These are phyloP conservation scores for Penicillium robsamsonii DNA, from an alignment of 495 filamentous ascomycete species.

Conservation along the genomic window DNA sequence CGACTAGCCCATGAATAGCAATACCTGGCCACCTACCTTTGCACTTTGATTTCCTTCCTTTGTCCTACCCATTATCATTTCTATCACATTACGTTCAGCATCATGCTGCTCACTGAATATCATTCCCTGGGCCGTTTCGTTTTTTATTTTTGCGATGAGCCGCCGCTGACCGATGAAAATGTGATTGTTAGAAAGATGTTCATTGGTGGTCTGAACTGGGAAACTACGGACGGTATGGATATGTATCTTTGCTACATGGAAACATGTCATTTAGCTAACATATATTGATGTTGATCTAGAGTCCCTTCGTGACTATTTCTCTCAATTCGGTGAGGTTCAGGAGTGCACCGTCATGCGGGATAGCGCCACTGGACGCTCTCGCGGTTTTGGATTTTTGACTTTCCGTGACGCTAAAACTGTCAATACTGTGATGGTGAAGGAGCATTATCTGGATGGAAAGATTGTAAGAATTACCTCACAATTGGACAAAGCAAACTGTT, in stretches of 20 bases:
- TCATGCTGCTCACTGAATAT: neutral
- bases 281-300: slow-evolving; percentile 51
- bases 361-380: slow-evolving; percentile 85
- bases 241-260: slow-evolving; percentile 14
- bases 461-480: slow-evolving; percentile 64
- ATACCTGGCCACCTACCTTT: slow-evolving; percentile 19
- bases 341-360: slow-evolving; percentile 99
- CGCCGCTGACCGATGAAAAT: slow-evolving; percentile 21
- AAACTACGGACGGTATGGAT: slow-evolving; percentile 89
- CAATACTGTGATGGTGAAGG: slow-evolving; percentile 99
- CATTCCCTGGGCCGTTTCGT: neutral
- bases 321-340: slow-evolving; percentile 93
- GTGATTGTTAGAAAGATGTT: slow-evolving; percentile 85
- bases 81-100: neutral
- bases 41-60: neutral
- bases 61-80: neutral
- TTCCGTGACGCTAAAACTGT: slow-evolving; percentile 97
- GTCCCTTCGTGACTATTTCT: slow-evolving; percentile 97
- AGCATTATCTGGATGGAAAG: slow-evolving; percentile 96
- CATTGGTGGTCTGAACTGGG: slow-evolving; percentile 98
- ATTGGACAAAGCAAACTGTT: slow-evolving; percentile 2
- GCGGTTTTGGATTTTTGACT: slow-evolving; percentile 95
- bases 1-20: slow-evolving; percentile 25
- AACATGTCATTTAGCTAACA: slow-evolving; percentile 4
- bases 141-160: neutral